Percentiles rank a stretch among this genome's conserved stretches.
Evolutionary conservation across 192 early-diverging fungal species (phyloP).

Genomic region (Coemansia sp.): DNA sequence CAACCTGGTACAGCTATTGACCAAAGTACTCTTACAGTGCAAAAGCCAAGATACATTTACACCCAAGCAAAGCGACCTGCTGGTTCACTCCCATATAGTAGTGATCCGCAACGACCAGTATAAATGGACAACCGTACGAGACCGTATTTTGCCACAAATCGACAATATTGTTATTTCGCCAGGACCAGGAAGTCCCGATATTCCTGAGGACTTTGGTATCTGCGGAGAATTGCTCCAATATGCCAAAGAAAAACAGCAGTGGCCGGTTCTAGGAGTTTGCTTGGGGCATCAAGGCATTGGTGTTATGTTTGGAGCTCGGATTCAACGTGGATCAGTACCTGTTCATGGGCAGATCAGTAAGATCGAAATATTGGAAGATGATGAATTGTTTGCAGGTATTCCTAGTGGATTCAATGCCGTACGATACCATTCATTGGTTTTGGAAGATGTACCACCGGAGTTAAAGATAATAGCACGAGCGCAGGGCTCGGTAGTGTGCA

Average conservation of each 20-base stretch:
- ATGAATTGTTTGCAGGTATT: slow-evolving; percentile 59
- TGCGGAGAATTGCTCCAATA: slow-evolving; percentile 18
- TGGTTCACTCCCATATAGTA: slow-evolving; percentile 54
- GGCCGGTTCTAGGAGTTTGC: slow-evolving; percentile 89
- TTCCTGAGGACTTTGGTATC: slow-evolving; percentile 51
- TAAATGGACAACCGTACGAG: slow-evolving; percentile 61
- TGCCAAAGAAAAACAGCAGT: slow-evolving; percentile 12
- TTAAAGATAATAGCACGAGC: slow-evolving; percentile 36
- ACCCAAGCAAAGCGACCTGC: neutral
- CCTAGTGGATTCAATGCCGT: slow-evolving; percentile 72
- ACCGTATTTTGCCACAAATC: slow-evolving; percentile 72
- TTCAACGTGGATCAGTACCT: slow-evolving; percentile 64
- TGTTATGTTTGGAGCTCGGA: slow-evolving; percentile 60
- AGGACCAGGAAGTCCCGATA: slow-evolving; percentile 84
- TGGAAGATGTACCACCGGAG: slow-evolving; percentile 45
- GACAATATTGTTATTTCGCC: slow-evolving; percentile 92
- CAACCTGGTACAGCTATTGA: slow-evolving; percentile 77
- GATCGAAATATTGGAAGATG: slow-evolving; percentile 20
- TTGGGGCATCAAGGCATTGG: slow-evolving; percentile 92
- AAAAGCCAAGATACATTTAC: neutral
- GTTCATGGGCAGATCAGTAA: slow-evolving; percentile 81
- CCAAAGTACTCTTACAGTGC: neutral
- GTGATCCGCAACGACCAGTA: slow-evolving; percentile 94
- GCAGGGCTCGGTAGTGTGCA: slow-evolving; percentile 8
- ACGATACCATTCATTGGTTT: slow-evolving; percentile 87